phyloP scores from a whole-genome alignment of 352 stramenopile species.

The Phytophthora pini region DNA sequence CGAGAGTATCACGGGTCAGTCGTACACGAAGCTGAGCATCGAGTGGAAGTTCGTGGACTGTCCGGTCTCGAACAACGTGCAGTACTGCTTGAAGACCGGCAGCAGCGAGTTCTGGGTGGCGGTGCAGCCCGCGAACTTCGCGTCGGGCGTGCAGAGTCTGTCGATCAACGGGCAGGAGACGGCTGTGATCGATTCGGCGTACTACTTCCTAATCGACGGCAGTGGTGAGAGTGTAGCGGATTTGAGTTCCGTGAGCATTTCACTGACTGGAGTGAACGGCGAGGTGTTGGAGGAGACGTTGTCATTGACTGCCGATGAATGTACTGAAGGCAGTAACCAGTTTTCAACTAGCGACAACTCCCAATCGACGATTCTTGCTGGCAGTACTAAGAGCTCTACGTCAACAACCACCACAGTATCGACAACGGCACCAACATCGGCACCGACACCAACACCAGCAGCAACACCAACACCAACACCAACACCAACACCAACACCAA shows the following conservation, averaged over 20 bases:
- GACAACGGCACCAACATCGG: background rate
- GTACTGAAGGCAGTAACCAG: constrained; percentile 55
- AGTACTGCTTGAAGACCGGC: constrained; percentile 71
- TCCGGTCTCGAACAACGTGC: constrained; percentile 50
- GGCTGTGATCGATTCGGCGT: constrained; percentile 66
- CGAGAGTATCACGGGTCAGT: constrained; percentile 57
- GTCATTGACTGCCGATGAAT: constrained; percentile 52
- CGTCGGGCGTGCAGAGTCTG: constrained; percentile 56
- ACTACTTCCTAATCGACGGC: constrained; percentile 70
- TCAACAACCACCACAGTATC: constrained; percentile 4
- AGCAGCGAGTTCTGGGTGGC: constrained; percentile 71
- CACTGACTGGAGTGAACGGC: constrained; percentile 54
- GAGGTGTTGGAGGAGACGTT: constrained; percentile 65
- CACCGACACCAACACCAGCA: constrained; percentile 2
- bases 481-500: background rate
- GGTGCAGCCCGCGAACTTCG: constrained; percentile 67
- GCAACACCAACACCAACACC: constrained; percentile 1
- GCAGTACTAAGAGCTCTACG: constrained; percentile 1
- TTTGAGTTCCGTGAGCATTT: constrained; percentile 51
- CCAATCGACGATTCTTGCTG: background rate
- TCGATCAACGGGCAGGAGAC: constrained; percentile 62
- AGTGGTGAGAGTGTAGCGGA: constrained; percentile 46
- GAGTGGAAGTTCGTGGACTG: constrained; percentile 75
- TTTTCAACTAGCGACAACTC: constrained; percentile 29
- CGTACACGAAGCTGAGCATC: constrained; percentile 56